Conservation (phyloP, 2,329 filamentous ascomycete species). For the Hysterium pulicare region DNA sequence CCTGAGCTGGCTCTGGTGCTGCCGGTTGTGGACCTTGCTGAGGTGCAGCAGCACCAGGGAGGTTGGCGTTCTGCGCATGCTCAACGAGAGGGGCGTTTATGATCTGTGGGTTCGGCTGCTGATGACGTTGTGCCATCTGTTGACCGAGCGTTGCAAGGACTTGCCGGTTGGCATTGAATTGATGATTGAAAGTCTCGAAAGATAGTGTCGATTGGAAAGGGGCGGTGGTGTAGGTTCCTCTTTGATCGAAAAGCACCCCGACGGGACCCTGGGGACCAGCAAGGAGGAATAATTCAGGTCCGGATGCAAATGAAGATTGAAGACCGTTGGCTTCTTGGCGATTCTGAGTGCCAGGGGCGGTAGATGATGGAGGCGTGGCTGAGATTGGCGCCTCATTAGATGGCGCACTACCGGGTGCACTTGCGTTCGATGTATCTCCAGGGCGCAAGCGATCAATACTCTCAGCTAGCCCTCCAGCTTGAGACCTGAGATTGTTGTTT, state of each 20-base stretch:
- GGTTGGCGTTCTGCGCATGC: constrained; percentile 1
- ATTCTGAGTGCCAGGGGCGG: constrained; percentile 8
- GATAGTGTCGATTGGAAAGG: constrained; percentile 25
- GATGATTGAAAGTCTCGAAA: constrained; percentile 29
- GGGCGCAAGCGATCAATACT: constrained; percentile 17
- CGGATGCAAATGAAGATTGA: constrained; percentile 15
- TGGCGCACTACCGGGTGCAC: neutral
- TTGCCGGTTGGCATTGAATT: constrained; percentile 32
- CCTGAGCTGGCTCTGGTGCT: constrained; percentile 8
- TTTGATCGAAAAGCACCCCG: constrained; percentile 33
- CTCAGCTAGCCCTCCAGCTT: constrained; percentile 20
- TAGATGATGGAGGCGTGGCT: neutral
- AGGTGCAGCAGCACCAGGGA: neutral
- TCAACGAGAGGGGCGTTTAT: neutral
- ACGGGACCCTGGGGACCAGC: constrained; percentile 36
- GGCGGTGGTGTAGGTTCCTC: constrained; percentile 32
- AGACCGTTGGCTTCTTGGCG: constrained; percentile 4
- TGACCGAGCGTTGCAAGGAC: constrained; percentile 29
- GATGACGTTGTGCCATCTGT: constrained; percentile 19
- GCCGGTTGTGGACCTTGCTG: neutral
- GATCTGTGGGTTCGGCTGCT: too few species aligned
- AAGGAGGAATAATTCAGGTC: constrained; percentile 32
- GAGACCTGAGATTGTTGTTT: constrained; percentile 22
- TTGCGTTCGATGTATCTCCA: constrained; percentile 1
- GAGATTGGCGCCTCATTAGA: constrained; percentile 4